Evolutionary conservation across 108 stramenopile genomes (phyloP).

Genomic region (Seminavis robusta): DNA sequence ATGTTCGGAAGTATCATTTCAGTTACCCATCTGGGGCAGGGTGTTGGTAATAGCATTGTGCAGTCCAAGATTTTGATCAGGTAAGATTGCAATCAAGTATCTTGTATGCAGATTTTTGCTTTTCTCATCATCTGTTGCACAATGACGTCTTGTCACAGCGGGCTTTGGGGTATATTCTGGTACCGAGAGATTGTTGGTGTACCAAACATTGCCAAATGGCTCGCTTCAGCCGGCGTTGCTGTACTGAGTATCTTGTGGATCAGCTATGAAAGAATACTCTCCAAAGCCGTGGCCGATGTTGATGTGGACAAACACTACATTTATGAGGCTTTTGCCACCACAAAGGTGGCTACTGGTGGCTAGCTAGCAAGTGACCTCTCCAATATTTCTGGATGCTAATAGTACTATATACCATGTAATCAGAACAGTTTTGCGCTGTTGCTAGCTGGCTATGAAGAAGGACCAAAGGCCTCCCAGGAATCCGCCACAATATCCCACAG

Average conservation of each 20-base stretch:
- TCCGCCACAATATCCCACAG: conserved; percentile 41
- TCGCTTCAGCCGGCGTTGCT: conserved; percentile 57
- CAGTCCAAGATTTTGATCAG: conserved; percentile 45
- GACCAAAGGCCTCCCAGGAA: too few relatives aligned
- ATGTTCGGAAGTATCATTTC: conserved; percentile 74
- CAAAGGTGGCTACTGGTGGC: too few relatives aligned
- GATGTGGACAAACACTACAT: too few relatives aligned
- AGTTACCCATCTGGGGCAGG: conserved; percentile 72
- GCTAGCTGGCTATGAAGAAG: too few relatives aligned
- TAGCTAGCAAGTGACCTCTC: too few relatives aligned
- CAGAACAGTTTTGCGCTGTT: too few relatives aligned
- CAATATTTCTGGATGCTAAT: too few relatives aligned
- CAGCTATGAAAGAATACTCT: conserved; percentile 53
- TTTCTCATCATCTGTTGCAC: too few relatives aligned
- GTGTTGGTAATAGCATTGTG: conserved; percentile 62
- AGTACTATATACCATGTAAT: too few relatives aligned
- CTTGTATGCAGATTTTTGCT: background rate
- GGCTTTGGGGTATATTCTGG: conserved; percentile 79
- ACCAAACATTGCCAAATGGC: conserved; percentile 55
- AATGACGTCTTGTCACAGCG: conserved; percentile 28
- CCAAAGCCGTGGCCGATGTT: too few relatives aligned
- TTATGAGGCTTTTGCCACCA: too few relatives aligned
- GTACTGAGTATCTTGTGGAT: conserved; percentile 67
- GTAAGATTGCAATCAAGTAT: too few relatives aligned
- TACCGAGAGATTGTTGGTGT: conserved; percentile 63